Percentiles rank a stretch among this genome's conserved stretches.
Conservation (phyloP, 1,284 basidiomycete genomes). For the Naganishia albida region DNA sequence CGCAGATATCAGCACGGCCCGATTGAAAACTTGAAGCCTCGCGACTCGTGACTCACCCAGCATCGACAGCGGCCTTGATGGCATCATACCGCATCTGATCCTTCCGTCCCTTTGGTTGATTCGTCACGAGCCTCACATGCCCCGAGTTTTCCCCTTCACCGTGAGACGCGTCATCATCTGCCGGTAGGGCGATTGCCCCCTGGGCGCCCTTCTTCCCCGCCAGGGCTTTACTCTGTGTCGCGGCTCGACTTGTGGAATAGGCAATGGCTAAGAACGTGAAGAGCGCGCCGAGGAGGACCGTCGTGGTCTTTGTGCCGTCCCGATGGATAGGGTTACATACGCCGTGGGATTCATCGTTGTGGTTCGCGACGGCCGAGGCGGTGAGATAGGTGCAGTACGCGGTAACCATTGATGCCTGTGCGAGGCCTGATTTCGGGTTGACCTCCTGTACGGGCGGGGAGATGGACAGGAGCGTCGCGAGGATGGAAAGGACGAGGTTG, state of each 20-base stretch:
- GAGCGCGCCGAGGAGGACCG: conserved; percentile 84
- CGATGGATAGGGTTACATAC: conserved; percentile 83
- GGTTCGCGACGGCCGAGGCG: conserved; percentile 91
- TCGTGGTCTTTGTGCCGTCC: conserved; percentile 74
- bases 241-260: conserved; percentile 93
- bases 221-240: conserved; percentile 88
- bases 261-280: conserved; percentile 99
- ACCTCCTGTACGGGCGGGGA: conserved; percentile 86
- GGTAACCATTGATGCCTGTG: conserved; percentile 93
- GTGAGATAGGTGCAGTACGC: conserved; percentile 96
- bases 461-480: conserved; percentile 81
- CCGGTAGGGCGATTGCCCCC: conserved; percentile 66
- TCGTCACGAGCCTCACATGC: conserved; percentile 72
- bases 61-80: conserved; percentile 90
- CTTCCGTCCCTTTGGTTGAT: conserved; percentile 75
- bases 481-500: conserved; percentile 78
- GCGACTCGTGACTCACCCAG: conserved; percentile 63
- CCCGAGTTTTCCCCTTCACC: conserved; percentile 56
- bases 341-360: conserved; percentile 63
- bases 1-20: background rate
- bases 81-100: conserved; percentile 93
- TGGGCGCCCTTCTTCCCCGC: conserved; percentile 65
- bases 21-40: too few species aligned
- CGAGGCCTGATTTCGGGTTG: conserved; percentile 91
- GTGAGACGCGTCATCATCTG: conserved; percentile 54